Conservation (phyloP, 352 stramenopile genomes). For the Labyrinthula sp. region DNA sequence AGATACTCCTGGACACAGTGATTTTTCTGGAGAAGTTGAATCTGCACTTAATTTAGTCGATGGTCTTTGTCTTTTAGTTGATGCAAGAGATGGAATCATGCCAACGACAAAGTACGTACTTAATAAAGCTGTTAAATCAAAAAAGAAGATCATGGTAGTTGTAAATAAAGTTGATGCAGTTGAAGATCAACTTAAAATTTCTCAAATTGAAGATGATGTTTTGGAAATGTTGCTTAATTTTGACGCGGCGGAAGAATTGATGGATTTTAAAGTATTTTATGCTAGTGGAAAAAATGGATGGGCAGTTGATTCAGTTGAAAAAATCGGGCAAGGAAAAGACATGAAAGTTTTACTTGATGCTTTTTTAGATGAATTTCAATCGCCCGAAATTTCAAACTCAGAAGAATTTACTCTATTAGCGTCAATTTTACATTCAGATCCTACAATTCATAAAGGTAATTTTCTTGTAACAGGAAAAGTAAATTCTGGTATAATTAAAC, state of each 20-base stretch:
- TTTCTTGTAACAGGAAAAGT: conserved; percentile 79
- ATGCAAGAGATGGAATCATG: conserved; percentile 85
- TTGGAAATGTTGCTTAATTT: conserved; percentile 88
- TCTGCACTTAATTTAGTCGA: conserved; percentile 81
- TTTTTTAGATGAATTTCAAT: conserved; percentile 71
- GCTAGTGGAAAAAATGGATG: conserved; percentile 80
- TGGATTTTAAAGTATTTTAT: conserved; percentile 88
- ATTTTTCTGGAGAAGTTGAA: conserved; percentile 88
- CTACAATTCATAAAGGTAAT: conserved; percentile 71
- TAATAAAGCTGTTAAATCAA: conserved; percentile 70
- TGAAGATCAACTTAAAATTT: conserved; percentile 58
- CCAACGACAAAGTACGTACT: conserved; percentile 96
- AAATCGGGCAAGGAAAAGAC: conserved; percentile 47
- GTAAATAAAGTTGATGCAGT: conserved; percentile 94
- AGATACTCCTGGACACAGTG: conserved; percentile 88
- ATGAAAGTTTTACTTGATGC: conserved; percentile 88
- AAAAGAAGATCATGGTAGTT: conserved; percentile 78
- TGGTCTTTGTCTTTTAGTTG: conserved; percentile 84
- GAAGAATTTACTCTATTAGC: conserved; percentile 77
- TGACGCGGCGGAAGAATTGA: conserved; percentile 70
- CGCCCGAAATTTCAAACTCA: conserved; percentile 52
- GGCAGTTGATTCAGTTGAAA: conserved; percentile 45
- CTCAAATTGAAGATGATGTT: conserved; percentile 84
- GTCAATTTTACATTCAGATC: conserved; percentile 83
- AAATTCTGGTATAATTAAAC: conserved; percentile 62